Evolutionary conservation across 495 filamentous ascomycete species (phyloP), one percentile per base, ranked within the genome.

Genomic region (Xylaria intraflava): DNA sequence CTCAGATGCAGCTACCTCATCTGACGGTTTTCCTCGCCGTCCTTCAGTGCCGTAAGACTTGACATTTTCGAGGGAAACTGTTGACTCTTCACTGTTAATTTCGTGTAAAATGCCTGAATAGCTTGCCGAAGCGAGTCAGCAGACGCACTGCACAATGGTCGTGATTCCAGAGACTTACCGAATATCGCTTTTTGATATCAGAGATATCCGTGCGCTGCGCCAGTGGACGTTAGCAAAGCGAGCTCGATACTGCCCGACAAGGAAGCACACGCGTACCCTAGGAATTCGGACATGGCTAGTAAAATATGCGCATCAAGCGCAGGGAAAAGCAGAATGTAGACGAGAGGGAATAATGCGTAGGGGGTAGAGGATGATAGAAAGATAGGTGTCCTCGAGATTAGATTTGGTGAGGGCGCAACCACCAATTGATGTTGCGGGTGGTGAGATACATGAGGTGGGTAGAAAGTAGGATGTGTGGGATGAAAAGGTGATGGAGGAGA

Each of bases 161-260:
- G 2, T 50, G 33, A 52, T 47, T 52, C 57, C 23, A 54, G 50
- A 24, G 17, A 68, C 83, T 56, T 74, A 94, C 88, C 90, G 87
- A 72, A 99, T 96, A 70, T 96, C 90, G 69, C 91, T 94, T 72
- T 89, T 94, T 17, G 94, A 97, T 71, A 99, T 90, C 70, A 99
- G 77, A 29, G 86, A 89, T 70, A 92, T 92, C 46, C 83, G 79
- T 49, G 87, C 77, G 59, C 88, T 90, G 61, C 44, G 56, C 22
- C 31, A 38, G 26, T 6, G 20, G 39, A 36, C 1, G 56, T 72
- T 53, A 72, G 71, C 46, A 57, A 48, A 20, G 17, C 29, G 14
- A 14, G 35, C 6, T 12, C 22, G 35, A 22, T 46, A 0, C 14
- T 35, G 9, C 4, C 36, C 19, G 54, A 42, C 12, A 22, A 33